Conservation (phyloP, 768 basidiomycete genomes). For the Pulveroboletus sp. region DNA sequence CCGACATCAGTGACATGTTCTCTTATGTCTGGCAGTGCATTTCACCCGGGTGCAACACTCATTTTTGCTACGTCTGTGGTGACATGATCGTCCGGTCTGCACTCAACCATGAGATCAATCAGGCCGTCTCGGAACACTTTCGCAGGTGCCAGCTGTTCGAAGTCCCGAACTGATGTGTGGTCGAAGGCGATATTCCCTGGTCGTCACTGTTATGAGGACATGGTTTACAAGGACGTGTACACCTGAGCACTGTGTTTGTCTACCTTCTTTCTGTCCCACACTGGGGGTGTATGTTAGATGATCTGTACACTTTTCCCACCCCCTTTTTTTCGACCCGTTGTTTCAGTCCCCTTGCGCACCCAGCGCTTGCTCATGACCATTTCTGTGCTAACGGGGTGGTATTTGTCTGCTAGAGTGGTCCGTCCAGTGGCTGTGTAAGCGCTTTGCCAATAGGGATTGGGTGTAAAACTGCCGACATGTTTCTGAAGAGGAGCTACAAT, state of each 20-base stretch:
- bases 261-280: too few relatives aligned
- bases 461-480: too few relatives aligned
- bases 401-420: too few relatives aligned
- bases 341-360: too few relatives aligned
- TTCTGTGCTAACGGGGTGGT: too few relatives aligned
- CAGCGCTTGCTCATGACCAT: too few relatives aligned
- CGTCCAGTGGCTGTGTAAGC: too few relatives aligned
- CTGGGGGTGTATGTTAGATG: too few relatives aligned
- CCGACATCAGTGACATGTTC: too few relatives aligned
- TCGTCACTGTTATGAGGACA: neutral
- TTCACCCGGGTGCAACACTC: conserved; percentile 54
- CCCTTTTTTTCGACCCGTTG: neutral
- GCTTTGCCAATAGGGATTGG: too few relatives aligned
- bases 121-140: conserved; percentile 32
- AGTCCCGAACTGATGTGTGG: conserved; percentile 11
- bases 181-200: neutral
- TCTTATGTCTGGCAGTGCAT: conserved; percentile 37
- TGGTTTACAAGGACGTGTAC: neutral
- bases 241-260: too few relatives aligned
- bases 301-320: neutral
- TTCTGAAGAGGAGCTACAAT: too few relatives aligned
- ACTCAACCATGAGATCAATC: conserved; percentile 26
- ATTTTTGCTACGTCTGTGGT: conserved; percentile 54
- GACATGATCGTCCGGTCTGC: conserved; percentile 40
- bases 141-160: conserved; percentile 33